Percentiles rank a stretch among this genome's conserved stretches.
Conservation (phyloP, 192 early-diverging fungal species). For the Podila clonocystis region DNA sequence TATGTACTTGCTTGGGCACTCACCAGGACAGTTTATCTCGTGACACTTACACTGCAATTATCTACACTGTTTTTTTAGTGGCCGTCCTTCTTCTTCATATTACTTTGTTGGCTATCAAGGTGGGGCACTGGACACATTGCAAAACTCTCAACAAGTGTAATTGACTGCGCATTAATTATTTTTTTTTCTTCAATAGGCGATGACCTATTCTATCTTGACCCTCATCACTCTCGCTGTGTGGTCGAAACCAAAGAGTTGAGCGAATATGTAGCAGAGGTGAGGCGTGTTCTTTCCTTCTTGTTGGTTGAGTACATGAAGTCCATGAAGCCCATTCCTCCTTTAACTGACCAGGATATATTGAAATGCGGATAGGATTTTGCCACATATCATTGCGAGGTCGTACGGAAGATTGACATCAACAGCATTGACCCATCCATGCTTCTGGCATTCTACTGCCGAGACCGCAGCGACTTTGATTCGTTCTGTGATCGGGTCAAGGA, state of each 20-base stretch:
- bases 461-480: conserved; percentile 65
- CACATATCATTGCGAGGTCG: conserved; percentile 84
- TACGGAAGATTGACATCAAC: conserved; percentile 77
- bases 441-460: conserved; percentile 85
- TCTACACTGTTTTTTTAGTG: conserved; percentile 56
- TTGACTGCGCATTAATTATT: no score
- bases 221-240: conserved; percentile 84
- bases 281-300: not conserved
- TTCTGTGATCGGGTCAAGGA: conserved; percentile 63
- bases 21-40: not conserved
- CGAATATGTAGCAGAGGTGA: conserved; percentile 62
- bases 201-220: conserved; percentile 91
- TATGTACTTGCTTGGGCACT: conserved; percentile 33
- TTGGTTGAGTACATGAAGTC: no score
- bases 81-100: conserved; percentile 92
- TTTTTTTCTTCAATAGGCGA: conserved; percentile 51
- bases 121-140: conserved; percentile 85
- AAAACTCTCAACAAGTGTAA: conserved; percentile 19
- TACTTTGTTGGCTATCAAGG: conserved; percentile 93
- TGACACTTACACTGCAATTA: not conserved
- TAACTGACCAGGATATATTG: no score
- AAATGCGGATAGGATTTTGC: conserved; percentile 64
- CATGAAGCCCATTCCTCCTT: no score
- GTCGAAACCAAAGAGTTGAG: conserved; percentile 60
- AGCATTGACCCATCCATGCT: conserved; percentile 94